Evolutionary conservation across 2,329 filamentous ascomycete species (phyloP).

Genomic region (Fusarium sp.): DNA sequence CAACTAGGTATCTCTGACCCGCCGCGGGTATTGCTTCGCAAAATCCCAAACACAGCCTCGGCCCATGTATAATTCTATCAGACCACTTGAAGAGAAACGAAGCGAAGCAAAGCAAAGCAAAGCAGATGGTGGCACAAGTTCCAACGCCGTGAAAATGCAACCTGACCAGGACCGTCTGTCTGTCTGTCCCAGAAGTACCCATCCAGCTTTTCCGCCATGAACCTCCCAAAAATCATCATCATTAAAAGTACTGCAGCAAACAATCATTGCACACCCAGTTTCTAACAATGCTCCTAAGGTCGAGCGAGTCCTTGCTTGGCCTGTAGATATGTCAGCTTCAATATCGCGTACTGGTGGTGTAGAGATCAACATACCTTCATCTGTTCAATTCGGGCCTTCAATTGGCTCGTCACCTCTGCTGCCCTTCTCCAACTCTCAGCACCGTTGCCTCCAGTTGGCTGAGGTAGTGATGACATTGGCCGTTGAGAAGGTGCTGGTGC

Average conservation of each 20-base stretch:
- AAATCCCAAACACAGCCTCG: constrained; percentile 37
- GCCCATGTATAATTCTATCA: constrained; percentile 37
- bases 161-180: constrained; percentile 35
- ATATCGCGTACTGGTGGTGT: fast-evolving
- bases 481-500: constrained; percentile 46
- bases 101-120: constrained; percentile 33
- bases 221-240: constrained; percentile 40
- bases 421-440: constrained; percentile 95
- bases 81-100: constrained; percentile 22
- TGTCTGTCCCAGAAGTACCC: constrained; percentile 36
- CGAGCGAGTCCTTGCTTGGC: constrained; percentile 63
- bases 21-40: constrained; percentile 39
- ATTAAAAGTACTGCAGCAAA: constrained; percentile 35
- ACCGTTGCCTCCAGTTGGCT: constrained; percentile 49
- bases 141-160: constrained; percentile 47
- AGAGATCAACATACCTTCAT: constrained; percentile 77
- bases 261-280: constrained; percentile 11
- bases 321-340: constrained; percentile 44
- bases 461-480: constrained; percentile 51
- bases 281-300: constrained; percentile 44
- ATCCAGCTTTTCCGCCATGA: constrained; percentile 36
- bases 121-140: constrained; percentile 43
- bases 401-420: constrained; percentile 95
- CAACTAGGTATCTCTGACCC: constrained; percentile 43
- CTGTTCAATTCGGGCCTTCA: constrained; percentile 97